Evolutionary conservation across 2,329 filamentous ascomycete genomes (phyloP), one percentile per base, ranked within the genome.

Genomic region (Helotiales sp.): DNA sequence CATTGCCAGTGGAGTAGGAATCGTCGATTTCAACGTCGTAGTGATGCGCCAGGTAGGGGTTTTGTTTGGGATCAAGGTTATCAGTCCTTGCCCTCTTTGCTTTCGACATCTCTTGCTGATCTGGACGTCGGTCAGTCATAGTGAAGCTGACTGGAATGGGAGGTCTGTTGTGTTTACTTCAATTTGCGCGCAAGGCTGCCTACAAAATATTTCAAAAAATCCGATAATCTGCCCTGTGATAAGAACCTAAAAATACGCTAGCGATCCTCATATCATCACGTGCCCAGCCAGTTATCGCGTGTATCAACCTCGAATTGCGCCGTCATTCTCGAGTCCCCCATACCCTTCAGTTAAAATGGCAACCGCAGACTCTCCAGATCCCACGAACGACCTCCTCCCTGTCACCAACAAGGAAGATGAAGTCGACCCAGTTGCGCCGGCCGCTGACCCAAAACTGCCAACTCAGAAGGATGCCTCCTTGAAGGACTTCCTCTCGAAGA

Each of bases 1-100:
- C 81, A 78, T 77, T 78, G 52, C 26, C 32, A 24, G 15, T 45
- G 13, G 64, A 65, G 54, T 71, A 71, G 10, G 63, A 58, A 22
- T 70, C 63, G 13, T 71, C 63, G 13, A 80, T 76, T 45, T 61
- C 57, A 69, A 86, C 81, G 70, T 90, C 85, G 80, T 95, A 89
- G 88, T 91, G 91, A 80, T 99, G 96, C 65, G 93, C 92, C 70
- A 99, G 88, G 82, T 99, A 98, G 1, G 92, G 93, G 78, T 98
- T 98, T 77, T 86, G 77, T 66, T 81, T 81, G 63, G 86, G 85
- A 76, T 87, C 84, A 26, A 74, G 59, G 69, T 80, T 80, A 57
- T 64, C 73, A 32, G 73, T 74, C 67, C 79, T 83, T 70, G 79
- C 80, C 49, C 78, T 76, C 77, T 83, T 85, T 72, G 83, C 84